Base-by-base conservation (phyloP, 2,329 filamentous ascomycete genomes). In the Proliferodiscus dingleyae region DNA sequence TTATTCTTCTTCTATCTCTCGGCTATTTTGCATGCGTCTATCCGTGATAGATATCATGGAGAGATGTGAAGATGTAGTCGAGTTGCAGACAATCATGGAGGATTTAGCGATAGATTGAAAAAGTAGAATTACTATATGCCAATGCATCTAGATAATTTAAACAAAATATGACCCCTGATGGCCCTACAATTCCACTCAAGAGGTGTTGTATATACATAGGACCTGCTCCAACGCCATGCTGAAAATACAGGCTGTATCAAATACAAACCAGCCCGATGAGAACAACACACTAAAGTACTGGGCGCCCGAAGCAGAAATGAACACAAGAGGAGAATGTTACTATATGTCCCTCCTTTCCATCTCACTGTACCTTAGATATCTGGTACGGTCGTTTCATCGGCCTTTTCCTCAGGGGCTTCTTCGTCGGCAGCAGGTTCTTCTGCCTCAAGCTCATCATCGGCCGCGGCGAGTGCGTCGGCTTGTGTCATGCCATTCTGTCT, bases 401-500 rank as follows among this genome's bases (percentile, higher is more conserved):
- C 24, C 24, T 6, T 11, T 23, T 10, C 19, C 10, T n/a, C n/a
- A n/a, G n/a, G n/a, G n/a, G n/a, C n/a, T n/a, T 37, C 34, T 37
- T 37, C 34, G 9, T 37, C 29, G 29, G n/a, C n/a, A 15, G 29
- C n/a, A 15, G 29, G n/a, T 23, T 37, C 34, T 13, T 37, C 34
- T 15, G 16, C 32, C 10, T 37, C 34, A 21, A 32, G 26, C 23
- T 49, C 49, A 38, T 32, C 41, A 24, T 18, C 33, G 11, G 19
- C 33, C 13, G 43, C 43, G 11, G 43, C 49, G 9, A 51, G 19
- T 18, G 54, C 52, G 52, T 62, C 59, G 5, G 57, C 59, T 34
- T 57, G 53, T 6, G 57, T 59, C 56, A 61, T 60, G 6, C 80
- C 80, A 56, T 84, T 83, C 69, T 77, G 74, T 33, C 78, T 68